Percentiles rank a stretch among this genome's conserved stretches.
phyloP scores from a whole-genome alignment of 2,329 filamentous ascomycete genomes.

The Fusarium redolens region DNA sequence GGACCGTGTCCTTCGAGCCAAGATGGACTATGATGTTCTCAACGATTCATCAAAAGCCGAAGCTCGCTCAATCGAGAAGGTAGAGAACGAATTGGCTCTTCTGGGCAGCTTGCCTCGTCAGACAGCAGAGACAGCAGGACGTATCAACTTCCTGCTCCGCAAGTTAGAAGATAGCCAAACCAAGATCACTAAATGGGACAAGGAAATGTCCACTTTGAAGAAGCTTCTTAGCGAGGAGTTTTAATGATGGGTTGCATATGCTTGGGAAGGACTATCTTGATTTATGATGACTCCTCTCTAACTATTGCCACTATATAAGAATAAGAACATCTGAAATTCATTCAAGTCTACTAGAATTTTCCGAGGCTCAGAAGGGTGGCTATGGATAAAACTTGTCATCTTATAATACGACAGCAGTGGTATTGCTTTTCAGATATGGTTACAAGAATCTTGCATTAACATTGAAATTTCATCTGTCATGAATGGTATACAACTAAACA shows the following conservation, averaged over 20 bases:
- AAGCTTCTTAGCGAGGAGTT: constrained; percentile 63
- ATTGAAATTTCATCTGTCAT: constrained; percentile 26
- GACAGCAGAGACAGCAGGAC: constrained; percentile 72
- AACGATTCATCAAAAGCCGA: constrained; percentile 77
- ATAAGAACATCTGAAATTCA: background rate
- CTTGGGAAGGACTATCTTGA: background rate
- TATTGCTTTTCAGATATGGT: background rate
- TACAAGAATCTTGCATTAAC: constrained; percentile 8
- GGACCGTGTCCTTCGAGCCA: constrained; percentile 78
- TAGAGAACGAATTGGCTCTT: constrained; percentile 79
- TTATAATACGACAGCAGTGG: background rate
- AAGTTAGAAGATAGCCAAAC: constrained; percentile 81
- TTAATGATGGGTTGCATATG: constrained; percentile 51
- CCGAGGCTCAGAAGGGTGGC: background rate
- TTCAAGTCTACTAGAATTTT: background rate
- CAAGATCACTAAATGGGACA: constrained; percentile 80
- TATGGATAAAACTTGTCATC: background rate
- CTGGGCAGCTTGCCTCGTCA: constrained; percentile 78
- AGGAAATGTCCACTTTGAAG: constrained; percentile 77
- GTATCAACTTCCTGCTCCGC: constrained; percentile 77
- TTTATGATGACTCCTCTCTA: background rate
- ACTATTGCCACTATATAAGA: background rate
- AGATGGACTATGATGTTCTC: constrained; percentile 78
- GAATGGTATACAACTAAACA: constrained; percentile 40
- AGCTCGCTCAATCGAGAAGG: constrained; percentile 79